Evolutionary conservation across 495 filamentous ascomycete genomes (phyloP), one percentile per base, ranked within the genome.

Genomic region (Penicillium parvum): DNA sequence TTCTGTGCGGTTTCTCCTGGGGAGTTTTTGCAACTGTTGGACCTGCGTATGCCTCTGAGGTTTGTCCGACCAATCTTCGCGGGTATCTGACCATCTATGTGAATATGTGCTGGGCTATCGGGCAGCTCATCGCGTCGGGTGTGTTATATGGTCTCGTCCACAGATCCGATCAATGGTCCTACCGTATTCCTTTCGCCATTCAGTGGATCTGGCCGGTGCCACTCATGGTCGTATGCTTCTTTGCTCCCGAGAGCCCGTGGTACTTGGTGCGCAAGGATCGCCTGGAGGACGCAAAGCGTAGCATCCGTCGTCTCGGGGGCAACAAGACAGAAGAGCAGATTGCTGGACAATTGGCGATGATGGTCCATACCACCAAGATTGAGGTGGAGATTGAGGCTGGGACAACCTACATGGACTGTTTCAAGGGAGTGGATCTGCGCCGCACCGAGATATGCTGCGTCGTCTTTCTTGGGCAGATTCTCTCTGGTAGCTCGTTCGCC

Each of bases 391-490:
- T 82, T 28, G 73, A 77, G 47, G 65, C 71, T 14, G 81, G 80
- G 5, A 75, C 69, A 17, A 74, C 64, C 23, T 86, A 83, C 52
- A 50, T 61, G 39, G 85, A 88, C 49, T 84, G 84, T 64, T 88
- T 88, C 68, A 79, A 76, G 57, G 83, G 84, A 0, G 72, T 75
- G 6, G 78, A 90, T 43, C 64, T 76, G 23, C 76, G 83, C 21
- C 80, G 86, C 15, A 90, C 86, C 1, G 82, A 85, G 64, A 83
- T 86, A 47, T 75, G 79, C 39, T 82, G 77, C 51, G 69, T 82
- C 63, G 66, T 76, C 21, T 90, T 85, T 75, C 76, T 78, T 4
- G 85, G 86, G 30, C 86, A 90, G 60, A 84, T 84, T 28, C 58
- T 89, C 5, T 77, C 76, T 32, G 86, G 86, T 29, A 81, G 80